Evolutionary conservation across 257 asterid genomes (phyloP).

Genomic region (Ophiorrhiza pumila): DNA sequence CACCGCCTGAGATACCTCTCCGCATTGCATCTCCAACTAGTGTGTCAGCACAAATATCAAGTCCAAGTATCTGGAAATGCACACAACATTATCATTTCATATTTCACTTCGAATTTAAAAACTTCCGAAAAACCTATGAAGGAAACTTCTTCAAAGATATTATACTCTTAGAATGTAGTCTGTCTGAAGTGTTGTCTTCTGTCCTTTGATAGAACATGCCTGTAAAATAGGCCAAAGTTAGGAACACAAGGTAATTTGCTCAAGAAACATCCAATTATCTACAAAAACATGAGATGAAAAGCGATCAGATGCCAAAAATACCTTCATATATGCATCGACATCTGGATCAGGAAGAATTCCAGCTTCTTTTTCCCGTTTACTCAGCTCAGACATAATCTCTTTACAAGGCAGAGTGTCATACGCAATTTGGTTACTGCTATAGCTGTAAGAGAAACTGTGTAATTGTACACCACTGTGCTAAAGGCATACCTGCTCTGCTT

Average conservation of each 20-base stretch:
- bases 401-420: slow-evolving; percentile 9
- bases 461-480: neutral
- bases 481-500: slow-evolving; percentile 51
- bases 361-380: slow-evolving; percentile 58
- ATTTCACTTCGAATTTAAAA: neutral
- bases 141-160: neutral
- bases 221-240: slow-evolving; percentile 17
- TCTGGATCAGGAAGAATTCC: slow-evolving; percentile 68
- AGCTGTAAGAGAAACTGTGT: neutral
- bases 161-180: slow-evolving; percentile 51
- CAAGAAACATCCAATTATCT: neutral
- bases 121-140: neutral
- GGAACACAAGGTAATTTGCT: neutral
- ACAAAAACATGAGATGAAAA: neutral
- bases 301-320: slow-evolving; percentile 13
- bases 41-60: slow-evolving; percentile 52
- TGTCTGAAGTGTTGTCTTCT: slow-evolving; percentile 43
- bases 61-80: slow-evolving; percentile 48
- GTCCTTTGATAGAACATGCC: slow-evolving; percentile 54
- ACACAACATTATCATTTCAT: neutral
- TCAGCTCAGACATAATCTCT: slow-evolving; percentile 58
- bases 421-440: neutral
- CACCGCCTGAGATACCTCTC: slow-evolving; percentile 59
- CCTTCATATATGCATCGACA: slow-evolving; percentile 75
- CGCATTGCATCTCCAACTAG: slow-evolving; percentile 50